A percentile compares a stretch with the other conserved stretches of the same genome.
Conservation (phyloP, 2,329 filamentous ascomycete genomes). For the Pseudogymnoascus sp. region DNA sequence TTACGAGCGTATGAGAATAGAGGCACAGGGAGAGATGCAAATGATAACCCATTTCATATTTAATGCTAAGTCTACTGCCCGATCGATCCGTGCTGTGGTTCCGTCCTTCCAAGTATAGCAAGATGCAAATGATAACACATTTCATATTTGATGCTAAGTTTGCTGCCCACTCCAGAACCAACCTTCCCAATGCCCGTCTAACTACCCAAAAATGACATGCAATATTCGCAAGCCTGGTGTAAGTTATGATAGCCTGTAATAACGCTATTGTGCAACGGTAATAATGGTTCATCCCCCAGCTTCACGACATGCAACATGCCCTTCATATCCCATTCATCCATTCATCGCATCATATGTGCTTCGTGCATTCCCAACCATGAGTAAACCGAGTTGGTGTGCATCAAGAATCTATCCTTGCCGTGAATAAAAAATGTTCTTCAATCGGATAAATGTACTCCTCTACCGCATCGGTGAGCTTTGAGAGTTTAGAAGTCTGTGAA, state of each 20-base stretch:
- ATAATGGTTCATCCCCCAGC: neutral
- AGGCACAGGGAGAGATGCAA: neutral
- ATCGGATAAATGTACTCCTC: slow-evolving; percentile 1
- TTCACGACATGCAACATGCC: neutral
- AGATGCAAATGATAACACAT: neutral
- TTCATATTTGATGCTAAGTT: slow-evolving; percentile 5
- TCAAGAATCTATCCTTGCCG: neutral
- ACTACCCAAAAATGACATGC: slow-evolving; percentile 6
- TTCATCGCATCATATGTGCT: neutral
- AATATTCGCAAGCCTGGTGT: neutral
- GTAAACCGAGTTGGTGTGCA: neutral
- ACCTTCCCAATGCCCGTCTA: neutral
- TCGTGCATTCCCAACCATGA: neutral
- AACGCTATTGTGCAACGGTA: neutral
- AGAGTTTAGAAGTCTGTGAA: slow-evolving; percentile 11
- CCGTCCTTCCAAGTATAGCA: neutral
- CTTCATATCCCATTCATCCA: neutral
- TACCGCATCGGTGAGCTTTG: neutral
- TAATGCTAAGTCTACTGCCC: neutral
- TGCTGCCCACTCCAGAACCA: neutral
- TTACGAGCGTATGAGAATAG: neutral
- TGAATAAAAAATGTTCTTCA: slow-evolving; percentile 8
- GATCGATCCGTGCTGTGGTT: neutral
- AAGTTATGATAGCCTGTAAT: neutral
- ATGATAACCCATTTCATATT: neutral